Conservation (phyloP, 805 yeast genomes). For the Zygotorulaspora danielsina region DNA sequence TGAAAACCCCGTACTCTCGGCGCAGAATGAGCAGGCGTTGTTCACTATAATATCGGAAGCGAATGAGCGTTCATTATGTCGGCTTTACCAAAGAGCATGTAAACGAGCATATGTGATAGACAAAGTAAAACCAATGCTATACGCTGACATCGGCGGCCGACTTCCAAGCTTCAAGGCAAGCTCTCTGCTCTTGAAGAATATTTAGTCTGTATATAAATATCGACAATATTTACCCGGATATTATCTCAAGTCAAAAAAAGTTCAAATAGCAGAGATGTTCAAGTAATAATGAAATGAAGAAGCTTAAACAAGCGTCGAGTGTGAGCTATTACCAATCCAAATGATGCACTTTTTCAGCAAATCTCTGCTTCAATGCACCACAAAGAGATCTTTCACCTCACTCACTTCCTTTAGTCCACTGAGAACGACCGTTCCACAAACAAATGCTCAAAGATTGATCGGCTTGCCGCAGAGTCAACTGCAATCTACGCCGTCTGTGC, state of each 20-base stretch:
- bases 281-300: no score
- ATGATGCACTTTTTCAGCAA: conserved; percentile 17
- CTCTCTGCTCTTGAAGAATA: conserved; percentile 5
- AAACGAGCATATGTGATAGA: conserved; percentile 18
- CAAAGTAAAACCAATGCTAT: neutral
- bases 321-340: neutral
- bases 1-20: conserved; percentile 18
- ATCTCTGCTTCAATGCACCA: conserved; percentile 12
- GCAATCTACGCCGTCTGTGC: conserved; percentile 8
- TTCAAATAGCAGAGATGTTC: no score
- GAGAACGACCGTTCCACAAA: conserved; percentile 12
- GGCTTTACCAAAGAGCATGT: conserved; percentile 22
- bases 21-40: conserved; percentile 12
- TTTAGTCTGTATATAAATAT: conserved; percentile 1
- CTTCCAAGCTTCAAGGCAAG: conserved; percentile 7
- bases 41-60: conserved; percentile 13
- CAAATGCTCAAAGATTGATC: conserved; percentile 4
- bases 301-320: neutral
- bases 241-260: neutral
- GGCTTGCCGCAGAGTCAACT: conserved; percentile 12
- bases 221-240: neutral
- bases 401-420: conserved; percentile 22
- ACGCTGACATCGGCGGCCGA: neutral
- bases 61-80: conserved; percentile 9
- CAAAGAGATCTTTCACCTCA: conserved; percentile 17